A percentile compares a stretch with the other conserved stretches of the same genome.
Evolutionary conservation across 2,329 filamentous ascomycete species (phyloP).

Genomic region (Furcasterigmium sp.): DNA sequence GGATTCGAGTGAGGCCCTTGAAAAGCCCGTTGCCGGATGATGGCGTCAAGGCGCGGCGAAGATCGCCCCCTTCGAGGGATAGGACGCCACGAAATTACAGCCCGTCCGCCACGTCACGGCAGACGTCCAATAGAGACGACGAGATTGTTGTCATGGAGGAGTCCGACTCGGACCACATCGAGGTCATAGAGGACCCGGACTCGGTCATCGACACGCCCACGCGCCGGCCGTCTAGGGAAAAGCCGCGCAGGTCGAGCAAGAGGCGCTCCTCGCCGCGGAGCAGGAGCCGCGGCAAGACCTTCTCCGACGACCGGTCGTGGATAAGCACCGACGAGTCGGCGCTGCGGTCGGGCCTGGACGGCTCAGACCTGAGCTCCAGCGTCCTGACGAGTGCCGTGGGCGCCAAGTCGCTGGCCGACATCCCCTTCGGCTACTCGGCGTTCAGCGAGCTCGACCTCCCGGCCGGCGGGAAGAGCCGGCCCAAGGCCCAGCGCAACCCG

Average conservation of each 20-base stretch:
- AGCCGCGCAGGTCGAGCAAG: constrained; percentile 6
- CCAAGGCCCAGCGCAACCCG: constrained; percentile 45
- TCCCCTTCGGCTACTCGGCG: constrained; percentile 61
- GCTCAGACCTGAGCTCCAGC: constrained; percentile 33
- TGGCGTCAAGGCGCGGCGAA: constrained; percentile 8
- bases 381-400: constrained; percentile 18
- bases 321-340: constrained; percentile 19
- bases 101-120: constrained; percentile 13
- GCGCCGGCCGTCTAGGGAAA: constrained; percentile 7
- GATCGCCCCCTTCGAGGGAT: neutral
- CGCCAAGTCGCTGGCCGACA: constrained; percentile 52
- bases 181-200: constrained; percentile 29
- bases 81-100: neutral
- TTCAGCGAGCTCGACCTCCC: constrained; percentile 60
- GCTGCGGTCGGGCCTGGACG: constrained; percentile 8
- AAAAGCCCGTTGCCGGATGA: constrained; percentile 10
- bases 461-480: constrained; percentile 34
- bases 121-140: constrained; percentile 18
- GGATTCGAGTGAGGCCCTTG: constrained; percentile 24
- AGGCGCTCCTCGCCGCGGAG: constrained; percentile 4
- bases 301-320: constrained; percentile 19
- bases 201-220: constrained; percentile 33
- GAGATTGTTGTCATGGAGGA: constrained; percentile 20
- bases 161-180: constrained; percentile 17
- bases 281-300: neutral